Evolutionary conservation across 2,329 filamentous ascomycete species (phyloP), one percentile per base, ranked within the genome.

Genomic region (Endocalyx cinctus): DNA sequence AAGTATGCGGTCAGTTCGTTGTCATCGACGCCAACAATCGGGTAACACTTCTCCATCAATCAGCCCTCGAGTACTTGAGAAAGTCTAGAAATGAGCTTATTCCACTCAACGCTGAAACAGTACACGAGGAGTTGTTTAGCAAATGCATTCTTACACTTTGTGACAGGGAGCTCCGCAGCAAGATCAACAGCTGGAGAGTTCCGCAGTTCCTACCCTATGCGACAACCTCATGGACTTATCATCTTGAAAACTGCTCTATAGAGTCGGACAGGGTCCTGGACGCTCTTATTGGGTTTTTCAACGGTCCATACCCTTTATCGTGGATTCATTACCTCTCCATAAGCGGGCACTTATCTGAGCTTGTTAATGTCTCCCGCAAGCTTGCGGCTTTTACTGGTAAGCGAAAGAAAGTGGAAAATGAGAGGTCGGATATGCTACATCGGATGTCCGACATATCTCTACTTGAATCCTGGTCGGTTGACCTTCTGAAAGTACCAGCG

Each of bases 251-350:
- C 2, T 38, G 41, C 26, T 37, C 40, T 5, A 10, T 25, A 2
- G 28, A 35, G 5, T 49, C 42, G 5, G 39, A 48, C 18, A 28
- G 29, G 10, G 35, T 45, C 2, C 26, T 48, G 3, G 32, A 43
- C 15, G 23, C 17, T 11, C 38, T 52, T 3, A 33, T 43, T 13
- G 37, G 29, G 10, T 50, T 54, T 31, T 48, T 52, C 20, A 22
- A 26, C 3, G 36, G 42, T 13, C 30, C 25, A 5, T 42, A 17
- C n/a, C 37, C 38, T 11, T 38, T 53, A n/a, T 25, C 38, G 4
- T 53, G 48, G 50, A 50, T 53, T 16, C 48, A 53, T 10, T 42
- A 41, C n/a, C 27, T 53, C 4, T 41, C 48, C 10, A 27, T 45
- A 29, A 36, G 31, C 7, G 33, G 37, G 15, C 27, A 39, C n/a